Base-by-base conservation (phyloP, 2,329 filamentous ascomycete genomes). In the Colletotrichum sp. region DNA sequence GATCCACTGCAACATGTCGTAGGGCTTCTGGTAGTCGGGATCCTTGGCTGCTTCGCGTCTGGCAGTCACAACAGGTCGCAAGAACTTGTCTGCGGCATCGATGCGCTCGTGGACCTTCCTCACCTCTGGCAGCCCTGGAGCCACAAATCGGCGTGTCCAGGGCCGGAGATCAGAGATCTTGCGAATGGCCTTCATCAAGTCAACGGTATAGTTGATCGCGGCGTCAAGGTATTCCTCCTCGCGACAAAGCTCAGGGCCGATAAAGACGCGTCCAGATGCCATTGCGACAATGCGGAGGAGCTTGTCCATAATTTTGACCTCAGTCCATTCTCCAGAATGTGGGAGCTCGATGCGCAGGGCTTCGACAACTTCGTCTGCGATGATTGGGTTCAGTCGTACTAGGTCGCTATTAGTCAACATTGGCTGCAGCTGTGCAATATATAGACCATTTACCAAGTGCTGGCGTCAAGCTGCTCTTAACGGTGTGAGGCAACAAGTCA, bases 1-100 rank as follows among this genome's bases (percentile, higher is more conserved):
- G 6, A 89, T 59, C 88, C 88, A 89, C 78, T 89, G 86, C 27
- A 88, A 81, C 82, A 89, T 87, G 76, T 90, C 88, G 71, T 88
- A 85, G 0, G 87, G 86, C 76, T 84, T 84, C 29, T 81, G 77
- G 8, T 73, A 72, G 6, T 73, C 77, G 2, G 76, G 63, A 11
- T 68, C 49, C 19, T 66, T 44, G 4, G 73, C 57, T 2, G 61
- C 77, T 27, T 80, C 78, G 36, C 78, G 71, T 12, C 87, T 81
- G 30, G 81, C 76, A 12, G 78, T 69, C 8, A 88, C 80, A 1
- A 87, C 69, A 3, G 86, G 86, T 8, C 72, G 65, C 15, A 89
- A 73, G 61, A 88, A 85, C 1, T 73, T 78, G 8, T 83, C 79
- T 0, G 84, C 85, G 32, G 84, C 79, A 8, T 79, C 71, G 12